Evolutionary conservation across 2,329 filamentous ascomycete species (phyloP).

Genomic region (Exophiala calicioides): DNA sequence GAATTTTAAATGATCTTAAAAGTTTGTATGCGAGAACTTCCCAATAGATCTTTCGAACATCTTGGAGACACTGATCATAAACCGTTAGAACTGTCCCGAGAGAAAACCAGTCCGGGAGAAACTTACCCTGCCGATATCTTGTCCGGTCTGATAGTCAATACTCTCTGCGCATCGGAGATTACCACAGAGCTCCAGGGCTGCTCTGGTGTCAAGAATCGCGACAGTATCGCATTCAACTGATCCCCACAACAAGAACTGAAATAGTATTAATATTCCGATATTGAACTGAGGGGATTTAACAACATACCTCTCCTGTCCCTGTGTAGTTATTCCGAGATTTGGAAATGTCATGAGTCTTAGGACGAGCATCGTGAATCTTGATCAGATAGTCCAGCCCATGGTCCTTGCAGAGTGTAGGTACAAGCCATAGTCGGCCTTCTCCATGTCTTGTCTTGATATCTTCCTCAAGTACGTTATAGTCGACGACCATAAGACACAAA

Average conservation of each 20-base stretch:
- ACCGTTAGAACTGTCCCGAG: neutral
- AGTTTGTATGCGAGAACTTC: constrained; percentile 15
- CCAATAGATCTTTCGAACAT: constrained; percentile 5
- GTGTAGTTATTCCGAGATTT: constrained; percentile 5
- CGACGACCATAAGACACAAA: constrained; percentile 10
- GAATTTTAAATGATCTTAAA: constrained; percentile 6
- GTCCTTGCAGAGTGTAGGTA: constrained; percentile 13
- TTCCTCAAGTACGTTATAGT: constrained; percentile 22
- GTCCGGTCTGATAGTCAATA: constrained; percentile 5
- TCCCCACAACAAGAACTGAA: constrained; percentile 20
- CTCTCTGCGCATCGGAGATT: neutral
- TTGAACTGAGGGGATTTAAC: neutral
- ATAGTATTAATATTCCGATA: constrained; percentile 1
- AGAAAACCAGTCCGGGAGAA: neutral
- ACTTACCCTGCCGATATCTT: constrained; percentile 7
- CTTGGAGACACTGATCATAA: constrained; percentile 5
- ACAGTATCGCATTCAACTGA: constrained; percentile 10
- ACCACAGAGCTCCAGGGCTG: constrained; percentile 3
- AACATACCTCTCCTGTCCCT: constrained; percentile 18
- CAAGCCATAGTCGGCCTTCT: constrained; percentile 11
- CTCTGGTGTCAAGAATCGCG: constrained; percentile 2
- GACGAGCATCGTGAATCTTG: neutral
- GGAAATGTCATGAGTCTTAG: neutral
- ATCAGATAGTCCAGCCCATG: constrained; percentile 10
- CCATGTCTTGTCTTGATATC: constrained; percentile 9